Evolutionary conservation across 495 filamentous ascomycete genomes (phyloP), one percentile per base, ranked within the genome.

Genomic region (Cudoniella acicularis): DNA sequence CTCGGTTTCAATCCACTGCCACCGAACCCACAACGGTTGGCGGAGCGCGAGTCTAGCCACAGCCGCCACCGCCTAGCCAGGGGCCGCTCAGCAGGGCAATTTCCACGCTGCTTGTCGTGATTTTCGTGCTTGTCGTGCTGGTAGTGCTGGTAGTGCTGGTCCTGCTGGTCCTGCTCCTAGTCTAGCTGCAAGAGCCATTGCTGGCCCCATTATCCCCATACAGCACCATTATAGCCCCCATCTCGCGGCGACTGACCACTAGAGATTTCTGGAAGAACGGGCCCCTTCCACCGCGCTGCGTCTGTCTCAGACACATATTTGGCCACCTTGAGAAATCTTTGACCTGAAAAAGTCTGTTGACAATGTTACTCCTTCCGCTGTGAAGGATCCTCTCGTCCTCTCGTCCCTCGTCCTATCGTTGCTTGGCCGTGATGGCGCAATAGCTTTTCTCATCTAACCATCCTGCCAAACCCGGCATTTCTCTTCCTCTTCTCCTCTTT

Each of bases 351-450:
- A 22, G 26, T 41, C 22, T 24, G 4, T 45, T 52, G 22, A 17
- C 24, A 52, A 50, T 52, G 49, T 52, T 52, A 52, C 49, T 11
- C 30, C 30, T 17, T 9, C 13, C 11, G 17, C 43, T 46, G 8
- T 17, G 24, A 24, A n/a, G 20, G 24, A 3, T 54, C 17, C 54
- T 54, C 49, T 26, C 54, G 45, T 62, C 54, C 54, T 62, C 41
- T 53, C 49, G 52, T 22, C 25, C 9, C 40, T 47, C 54, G 22
- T 23, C 45, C 47, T 25, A 41, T 26, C 17, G n/a, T 16, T 23
- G 23, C 45, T 50, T 13, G 21, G 41, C n/a, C 18, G 2, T 10
- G 24, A 63, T 63, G 52, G 61, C 56, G 61, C 61, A 63, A 59
- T 63, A 45, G 58, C 2, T 23, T 43, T 41, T n/a, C 46, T 30